These are phyloP conservation scores for Puccinia novopanici DNA, from an alignment of 1,284 basidiomycete genomes.

Conservation along the genomic window DNA sequence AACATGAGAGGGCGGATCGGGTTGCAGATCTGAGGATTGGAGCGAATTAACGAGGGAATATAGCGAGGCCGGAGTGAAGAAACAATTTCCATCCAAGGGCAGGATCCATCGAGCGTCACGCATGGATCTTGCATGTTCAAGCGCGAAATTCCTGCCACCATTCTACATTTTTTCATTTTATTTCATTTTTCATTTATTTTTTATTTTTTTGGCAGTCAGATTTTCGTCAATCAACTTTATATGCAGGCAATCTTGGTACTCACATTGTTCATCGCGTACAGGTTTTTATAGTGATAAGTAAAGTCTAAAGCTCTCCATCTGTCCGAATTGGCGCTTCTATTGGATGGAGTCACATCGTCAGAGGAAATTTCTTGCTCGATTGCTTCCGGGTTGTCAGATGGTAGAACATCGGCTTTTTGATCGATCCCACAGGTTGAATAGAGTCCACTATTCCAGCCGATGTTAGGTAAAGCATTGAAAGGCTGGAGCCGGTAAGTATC, in stretches of 20 bases:
- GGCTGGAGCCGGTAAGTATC: constrained; percentile 53
- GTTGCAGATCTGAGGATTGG: constrained; percentile 53
- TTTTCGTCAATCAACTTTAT: too few species aligned
- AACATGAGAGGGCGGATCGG: constrained; percentile 53
- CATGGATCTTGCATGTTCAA: constrained; percentile 56
- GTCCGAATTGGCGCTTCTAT: not conserved
- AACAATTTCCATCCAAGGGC: constrained; percentile 58
- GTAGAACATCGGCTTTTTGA: constrained; percentile 32
- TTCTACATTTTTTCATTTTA: constrained; percentile 53
- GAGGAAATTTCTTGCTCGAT: not conserved
- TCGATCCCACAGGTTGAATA: constrained; percentile 42
- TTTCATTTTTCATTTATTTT: too few species aligned
- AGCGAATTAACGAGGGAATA: constrained; percentile 54
- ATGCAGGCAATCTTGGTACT: constrained; percentile 51
- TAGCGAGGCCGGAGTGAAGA: constrained; percentile 57
- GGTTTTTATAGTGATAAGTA: constrained; percentile 58
- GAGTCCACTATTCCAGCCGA: constrained; percentile 21
- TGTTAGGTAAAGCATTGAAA: constrained; percentile 1
- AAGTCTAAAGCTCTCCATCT: constrained; percentile 57
- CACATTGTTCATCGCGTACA: constrained; percentile 59
- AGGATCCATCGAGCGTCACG: constrained; percentile 57
- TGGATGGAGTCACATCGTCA: not conserved
- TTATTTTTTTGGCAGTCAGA: too few species aligned
- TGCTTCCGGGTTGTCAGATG: constrained; percentile 44
- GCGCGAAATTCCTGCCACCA: constrained; percentile 58